Base-by-base conservation (phyloP, 495 filamentous ascomycete species). In the Rhizodiscina lignyota region DNA sequence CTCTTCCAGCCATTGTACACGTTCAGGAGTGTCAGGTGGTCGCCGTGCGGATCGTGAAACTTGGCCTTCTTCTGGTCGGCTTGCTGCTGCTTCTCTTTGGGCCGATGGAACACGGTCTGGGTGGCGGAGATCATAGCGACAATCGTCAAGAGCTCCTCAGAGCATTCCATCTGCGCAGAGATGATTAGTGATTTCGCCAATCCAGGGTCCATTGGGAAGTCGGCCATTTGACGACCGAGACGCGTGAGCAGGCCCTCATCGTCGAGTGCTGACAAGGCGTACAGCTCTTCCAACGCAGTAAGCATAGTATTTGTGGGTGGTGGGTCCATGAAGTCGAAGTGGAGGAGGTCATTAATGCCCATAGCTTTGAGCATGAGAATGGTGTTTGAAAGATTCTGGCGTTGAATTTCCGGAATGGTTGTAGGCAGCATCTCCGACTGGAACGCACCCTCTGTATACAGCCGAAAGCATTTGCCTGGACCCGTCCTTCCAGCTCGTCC, bases 281-380 rank as follows among this genome's bases (percentile, higher is more conserved):
- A 97, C 1, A 97, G 65, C 52, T 94, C 89, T 58, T 96, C 89
- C 10, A 97, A 63, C 1, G 89, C 89, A 36, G 83, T 91, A 36
- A 97, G 70, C 85, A 94, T 96, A 21, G 89, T 94, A 45, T 94
- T 94, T 4, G 85, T 87, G 1, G 91, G 89, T 1, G 89, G 89
- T 2, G 87, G 84, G 47, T 96, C 91, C 86, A 99, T 94, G 48
- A 96, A 99, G 52, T 94, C 87, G 47, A 99, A 99, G 42, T 92
- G 83, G 8, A 99, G 70, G 2, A 99, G 64, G 48, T 99, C 89
- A 46, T 96, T 94, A 51, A 99, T 96, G 2, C 89, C 89, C 87
- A 96, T 96, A 1, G 89, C 89, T 55, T 99, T 99, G 21, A 99
- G 67, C 85, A 96, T 93, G 19, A 99, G 72, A 55, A 99, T 96